Conservation (phyloP, 2,329 filamentous ascomycete genomes). For the Paradendryphiella salina region DNA sequence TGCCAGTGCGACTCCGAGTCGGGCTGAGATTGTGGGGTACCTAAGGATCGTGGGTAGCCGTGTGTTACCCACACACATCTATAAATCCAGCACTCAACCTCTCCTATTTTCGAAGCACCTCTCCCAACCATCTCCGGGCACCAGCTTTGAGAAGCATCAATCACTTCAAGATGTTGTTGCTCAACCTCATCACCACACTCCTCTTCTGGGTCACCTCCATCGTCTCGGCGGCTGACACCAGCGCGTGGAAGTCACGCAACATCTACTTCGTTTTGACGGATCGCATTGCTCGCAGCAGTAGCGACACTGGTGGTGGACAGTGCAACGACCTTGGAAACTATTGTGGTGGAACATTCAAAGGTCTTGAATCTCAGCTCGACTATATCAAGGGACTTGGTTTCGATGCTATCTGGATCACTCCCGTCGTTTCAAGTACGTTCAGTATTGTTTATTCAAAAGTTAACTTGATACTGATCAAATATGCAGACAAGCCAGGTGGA, state of each 20-base stretch:
- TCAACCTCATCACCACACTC: constrained; percentile 10
- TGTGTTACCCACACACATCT: constrained; percentile 2
- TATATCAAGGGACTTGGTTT: constrained; percentile 58
- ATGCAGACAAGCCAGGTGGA: constrained; percentile 47
- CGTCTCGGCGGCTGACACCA: constrained; percentile 35
- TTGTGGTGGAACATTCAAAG: constrained; percentile 58
- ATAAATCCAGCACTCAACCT: constrained; percentile 10
- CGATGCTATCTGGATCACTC: constrained; percentile 55
- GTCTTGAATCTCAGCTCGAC: constrained; percentile 54
- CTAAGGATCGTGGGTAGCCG: neutral
- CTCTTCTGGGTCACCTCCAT: constrained; percentile 24
- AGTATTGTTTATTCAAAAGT: neutral
- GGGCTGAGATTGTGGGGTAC: constrained; percentile 1
- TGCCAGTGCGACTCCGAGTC: neutral
- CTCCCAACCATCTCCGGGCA: constrained; percentile 4
- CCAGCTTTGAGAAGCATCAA: neutral
- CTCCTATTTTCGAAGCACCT: constrained; percentile 1
- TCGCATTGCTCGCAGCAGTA: constrained; percentile 41
- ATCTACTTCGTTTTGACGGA: constrained; percentile 47
- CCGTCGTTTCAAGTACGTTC: constrained; percentile 38
- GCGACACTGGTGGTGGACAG: constrained; percentile 36
- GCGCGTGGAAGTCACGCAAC: constrained; percentile 44
- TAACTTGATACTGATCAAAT: neutral
- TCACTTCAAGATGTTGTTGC: constrained; percentile 23
- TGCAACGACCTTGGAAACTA: constrained; percentile 46